Evolutionary conservation across 2,329 filamentous ascomycete species (phyloP).

Genomic region (Meredithiella fracta): DNA sequence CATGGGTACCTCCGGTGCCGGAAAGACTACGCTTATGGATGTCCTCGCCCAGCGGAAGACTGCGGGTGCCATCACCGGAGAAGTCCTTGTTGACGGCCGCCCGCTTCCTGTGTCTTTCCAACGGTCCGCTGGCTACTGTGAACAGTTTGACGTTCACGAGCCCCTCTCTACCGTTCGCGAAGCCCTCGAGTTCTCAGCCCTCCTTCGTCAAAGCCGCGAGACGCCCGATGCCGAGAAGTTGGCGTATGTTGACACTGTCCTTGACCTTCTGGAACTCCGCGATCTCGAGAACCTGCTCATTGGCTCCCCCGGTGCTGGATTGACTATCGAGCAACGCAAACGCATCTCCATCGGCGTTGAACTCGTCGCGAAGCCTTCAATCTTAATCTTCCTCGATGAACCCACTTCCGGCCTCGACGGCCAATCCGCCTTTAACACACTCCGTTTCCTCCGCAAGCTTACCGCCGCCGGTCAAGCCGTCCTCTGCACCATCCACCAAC

Average conservation of each 20-base stretch:
- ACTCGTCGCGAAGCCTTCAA: slow-evolving; percentile 47
- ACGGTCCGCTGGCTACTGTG: slow-evolving; percentile 62
- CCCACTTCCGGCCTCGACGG: slow-evolving; percentile 52
- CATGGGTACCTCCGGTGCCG: slow-evolving; percentile 70
- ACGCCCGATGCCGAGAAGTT: slow-evolving; percentile 44
- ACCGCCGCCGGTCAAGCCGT: slow-evolving; percentile 51
- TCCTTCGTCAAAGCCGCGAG: slow-evolving; percentile 52
- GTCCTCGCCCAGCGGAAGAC: slow-evolving; percentile 66
- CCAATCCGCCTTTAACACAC: slow-evolving; percentile 47
- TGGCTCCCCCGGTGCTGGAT: slow-evolving; percentile 31
- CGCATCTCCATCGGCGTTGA: slow-evolving; percentile 45
- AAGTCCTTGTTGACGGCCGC: slow-evolving; percentile 60
- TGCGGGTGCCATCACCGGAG: slow-evolving; percentile 57
- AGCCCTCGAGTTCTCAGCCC: slow-evolving; percentile 39
- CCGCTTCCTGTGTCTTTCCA: slow-evolving; percentile 59
- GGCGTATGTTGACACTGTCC: slow-evolving; percentile 58
- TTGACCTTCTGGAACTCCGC: slow-evolving; percentile 41
- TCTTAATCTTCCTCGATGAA: slow-evolving; percentile 44
- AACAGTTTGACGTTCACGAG: slow-evolving; percentile 68
- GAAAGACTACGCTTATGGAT: slow-evolving; percentile 71
- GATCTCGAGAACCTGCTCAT: slow-evolving; percentile 33
- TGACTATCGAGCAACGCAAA: slow-evolving; percentile 38
- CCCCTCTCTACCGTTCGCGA: slow-evolving; percentile 59
- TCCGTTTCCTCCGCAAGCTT: slow-evolving; percentile 49
- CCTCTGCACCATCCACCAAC: slow-evolving; percentile 55